A percentile compares a stretch with the other conserved stretches of the same genome.
Evolutionary conservation across 2,329 filamentous ascomycete species (phyloP).

Genomic region (Fusarium secorum): DNA sequence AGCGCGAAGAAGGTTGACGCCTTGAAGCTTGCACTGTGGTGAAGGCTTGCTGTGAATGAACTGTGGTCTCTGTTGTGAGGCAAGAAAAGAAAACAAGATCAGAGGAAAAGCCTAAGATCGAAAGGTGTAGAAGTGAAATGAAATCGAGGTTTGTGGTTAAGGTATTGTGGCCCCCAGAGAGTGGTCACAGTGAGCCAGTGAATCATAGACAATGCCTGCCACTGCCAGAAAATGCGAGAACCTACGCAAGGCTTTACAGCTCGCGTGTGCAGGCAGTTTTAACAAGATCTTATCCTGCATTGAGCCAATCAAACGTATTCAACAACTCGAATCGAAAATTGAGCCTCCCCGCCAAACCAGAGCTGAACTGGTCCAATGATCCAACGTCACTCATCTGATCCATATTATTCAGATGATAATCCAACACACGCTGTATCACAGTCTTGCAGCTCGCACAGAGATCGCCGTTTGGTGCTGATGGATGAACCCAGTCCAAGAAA

Average conservation of each 20-base stretch:
- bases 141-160: fast-evolving
- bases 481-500: slow-evolving; percentile 14
- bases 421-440: slow-evolving; percentile 10
- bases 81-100: background rate
- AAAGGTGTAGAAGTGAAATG: fast-evolving
- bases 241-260: fast-evolving
- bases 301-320: slow-evolving; percentile 15
- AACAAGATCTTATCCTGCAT: background rate
- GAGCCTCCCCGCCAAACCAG: background rate
- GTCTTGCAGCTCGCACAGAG: slow-evolving; percentile 5
- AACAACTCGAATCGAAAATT: slow-evolving; percentile 11
- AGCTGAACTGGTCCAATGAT: slow-evolving; percentile 1
- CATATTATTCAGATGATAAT: background rate
- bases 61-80: fast-evolving
- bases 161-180: background rate
- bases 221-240: background rate
- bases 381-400: background rate
- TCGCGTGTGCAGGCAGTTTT: background rate
- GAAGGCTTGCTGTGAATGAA: background rate
- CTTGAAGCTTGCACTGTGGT: no score
- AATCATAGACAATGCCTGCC: background rate
- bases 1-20: no score
- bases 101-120: fast-evolving
- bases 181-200: background rate
- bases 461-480: slow-evolving; percentile 1